These are phyloP conservation scores for Cladorrhinum samala DNA, from an alignment of 495 filamentous ascomycete genomes.

Conservation along the genomic window DNA sequence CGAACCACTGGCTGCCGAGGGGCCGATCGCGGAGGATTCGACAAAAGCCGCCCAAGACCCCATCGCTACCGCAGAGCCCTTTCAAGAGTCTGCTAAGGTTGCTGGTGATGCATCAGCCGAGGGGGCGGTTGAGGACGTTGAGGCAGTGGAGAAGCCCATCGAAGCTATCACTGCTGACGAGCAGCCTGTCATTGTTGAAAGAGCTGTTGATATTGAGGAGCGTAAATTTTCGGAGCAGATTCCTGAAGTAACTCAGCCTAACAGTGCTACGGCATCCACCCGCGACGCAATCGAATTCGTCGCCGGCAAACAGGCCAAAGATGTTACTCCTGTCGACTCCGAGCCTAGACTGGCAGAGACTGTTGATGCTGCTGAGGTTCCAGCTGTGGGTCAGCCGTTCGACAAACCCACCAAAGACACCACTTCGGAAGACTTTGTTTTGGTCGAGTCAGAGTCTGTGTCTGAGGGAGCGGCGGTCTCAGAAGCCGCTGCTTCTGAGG, in stretches of 20 bases:
- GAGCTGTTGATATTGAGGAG: conserved; percentile 4
- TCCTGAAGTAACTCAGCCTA: background rate
- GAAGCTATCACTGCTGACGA: background rate
- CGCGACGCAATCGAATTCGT: background rate
- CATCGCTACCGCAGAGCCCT: conserved; percentile 7
- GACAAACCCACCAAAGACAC: conserved; percentile 4
- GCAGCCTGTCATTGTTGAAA: conserved; percentile 6
- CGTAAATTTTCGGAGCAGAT: background rate
- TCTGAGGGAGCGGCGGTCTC: conserved; percentile 4
- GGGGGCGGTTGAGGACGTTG: conserved; percentile 1
- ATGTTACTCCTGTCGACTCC: too few species aligned
- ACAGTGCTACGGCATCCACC: background rate
- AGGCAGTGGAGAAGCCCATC: background rate
- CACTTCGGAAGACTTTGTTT: conserved; percentile 18
- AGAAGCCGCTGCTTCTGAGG: conserved; percentile 8
- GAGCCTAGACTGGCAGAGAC: too few species aligned
- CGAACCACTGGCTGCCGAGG: conserved; percentile 1
- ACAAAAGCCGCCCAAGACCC: conserved; percentile 1
- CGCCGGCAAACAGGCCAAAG: too few species aligned
- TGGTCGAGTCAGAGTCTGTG: conserved; percentile 14
- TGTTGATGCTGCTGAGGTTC: background rate
- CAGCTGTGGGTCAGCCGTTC: background rate
- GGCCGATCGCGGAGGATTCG: background rate
- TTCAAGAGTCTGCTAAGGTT: conserved; percentile 3
- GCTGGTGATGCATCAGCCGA: conserved; percentile 6